Evolutionary conservation across 129 eudicot genomes (phyloP).

Genomic region (Tagetes patula): DNA sequence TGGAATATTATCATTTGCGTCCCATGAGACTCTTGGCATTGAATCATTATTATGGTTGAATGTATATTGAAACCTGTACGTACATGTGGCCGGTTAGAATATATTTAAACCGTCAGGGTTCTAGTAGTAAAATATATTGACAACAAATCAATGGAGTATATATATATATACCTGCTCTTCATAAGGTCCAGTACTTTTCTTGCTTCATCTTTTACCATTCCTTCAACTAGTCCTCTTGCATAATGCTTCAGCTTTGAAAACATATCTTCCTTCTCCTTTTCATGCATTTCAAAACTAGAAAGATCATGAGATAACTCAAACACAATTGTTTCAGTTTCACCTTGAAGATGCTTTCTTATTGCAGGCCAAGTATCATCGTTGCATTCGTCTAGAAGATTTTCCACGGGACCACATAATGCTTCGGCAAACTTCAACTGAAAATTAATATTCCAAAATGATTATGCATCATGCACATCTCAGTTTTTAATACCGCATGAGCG

Average conservation of each 20-base stretch:
- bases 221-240: constrained; percentile 83
- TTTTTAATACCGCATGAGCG: too few relatives aligned
- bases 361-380: constrained; percentile 95
- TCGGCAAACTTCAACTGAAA: constrained; percentile 66
- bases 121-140: too few relatives aligned
- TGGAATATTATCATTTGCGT: constrained; percentile 90
- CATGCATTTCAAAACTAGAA: constrained; percentile 84
- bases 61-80: constrained; percentile 9
- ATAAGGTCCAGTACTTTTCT: constrained; percentile 80
- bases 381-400: constrained; percentile 87
- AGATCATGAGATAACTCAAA: constrained; percentile 69
- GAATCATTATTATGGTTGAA: constrained; percentile 90
- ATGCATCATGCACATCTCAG: too few relatives aligned
- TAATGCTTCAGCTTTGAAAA: constrained; percentile 54
- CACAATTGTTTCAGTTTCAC: constrained; percentile 65
- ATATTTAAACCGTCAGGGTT: too few relatives aligned
- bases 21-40: constrained; percentile 92
- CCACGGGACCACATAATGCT: constrained; percentile 83
- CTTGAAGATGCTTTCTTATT: constrained; percentile 81
- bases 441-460: background rate
- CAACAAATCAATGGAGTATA: background rate
- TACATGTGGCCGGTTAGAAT: too few relatives aligned
- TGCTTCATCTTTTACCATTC: constrained; percentile 86
- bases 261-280: constrained; percentile 62
- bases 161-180: constrained; percentile 68